Evolutionary conservation across 208 protist genomes (phyloP).

Genomic region (Crithidia fasciculata): DNA sequence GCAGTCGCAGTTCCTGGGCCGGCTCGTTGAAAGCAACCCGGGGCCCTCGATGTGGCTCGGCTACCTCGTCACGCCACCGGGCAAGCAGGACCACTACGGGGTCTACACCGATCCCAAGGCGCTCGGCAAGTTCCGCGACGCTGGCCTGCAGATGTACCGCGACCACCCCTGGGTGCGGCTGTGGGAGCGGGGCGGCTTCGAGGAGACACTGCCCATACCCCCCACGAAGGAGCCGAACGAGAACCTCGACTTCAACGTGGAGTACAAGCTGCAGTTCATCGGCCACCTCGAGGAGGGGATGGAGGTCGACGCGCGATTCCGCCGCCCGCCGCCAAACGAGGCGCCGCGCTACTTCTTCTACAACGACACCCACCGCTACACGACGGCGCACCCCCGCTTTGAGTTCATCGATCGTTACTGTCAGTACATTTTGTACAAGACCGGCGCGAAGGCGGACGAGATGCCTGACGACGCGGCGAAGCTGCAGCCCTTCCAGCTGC

Average conservation of each 20-base stretch:
- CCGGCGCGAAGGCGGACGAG: conserved; percentile 61
- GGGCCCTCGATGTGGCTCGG: conserved; percentile 79
- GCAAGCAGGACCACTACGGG: conserved; percentile 50
- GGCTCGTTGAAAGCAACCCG: conserved; percentile 48
- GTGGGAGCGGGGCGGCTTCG: conserved; percentile 67
- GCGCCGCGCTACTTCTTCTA: conserved; percentile 64
- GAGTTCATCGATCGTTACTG: conserved; percentile 87
- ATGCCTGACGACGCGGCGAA: conserved; percentile 15
- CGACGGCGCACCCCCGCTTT: conserved; percentile 60
- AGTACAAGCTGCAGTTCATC: conserved; percentile 51
- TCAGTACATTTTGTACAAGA: conserved; percentile 86
- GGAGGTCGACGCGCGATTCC: conserved; percentile 51
- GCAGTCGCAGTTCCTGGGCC: conserved; percentile 77
- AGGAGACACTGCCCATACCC: conserved; percentile 42
- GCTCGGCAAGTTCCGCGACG: conserved; percentile 64
- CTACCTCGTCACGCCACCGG: conserved; percentile 82
- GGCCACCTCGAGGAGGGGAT: conserved; percentile 44
- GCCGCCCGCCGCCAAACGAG: conserved; percentile 44
- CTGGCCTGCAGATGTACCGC: conserved; percentile 70
- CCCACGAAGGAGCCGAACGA: conserved; percentile 29
- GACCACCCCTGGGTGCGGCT: conserved; percentile 67
- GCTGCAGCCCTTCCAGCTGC: conserved; percentile 42
- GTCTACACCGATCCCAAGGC: conserved; percentile 52
- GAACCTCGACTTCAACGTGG: conserved; percentile 63
- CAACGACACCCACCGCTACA: conserved; percentile 71